phyloP scores from a whole-genome alignment of 2,329 filamentous ascomycete species.

The Pseudofabraea citricarpa region DNA sequence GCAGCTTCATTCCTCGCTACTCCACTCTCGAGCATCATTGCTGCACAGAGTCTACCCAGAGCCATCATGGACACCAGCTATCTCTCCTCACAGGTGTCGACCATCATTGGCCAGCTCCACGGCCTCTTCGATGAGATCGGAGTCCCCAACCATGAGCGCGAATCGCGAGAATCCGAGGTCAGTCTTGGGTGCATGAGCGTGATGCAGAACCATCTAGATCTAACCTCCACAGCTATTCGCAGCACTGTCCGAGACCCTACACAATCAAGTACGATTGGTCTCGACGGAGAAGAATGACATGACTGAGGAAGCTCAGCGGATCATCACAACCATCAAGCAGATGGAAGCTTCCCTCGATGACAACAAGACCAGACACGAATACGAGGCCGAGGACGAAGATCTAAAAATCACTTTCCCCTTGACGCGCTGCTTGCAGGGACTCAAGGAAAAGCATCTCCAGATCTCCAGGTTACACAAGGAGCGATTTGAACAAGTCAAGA shows the following conservation, averaged over 20 bases:
- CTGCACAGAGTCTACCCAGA: slow-evolving; percentile 1
- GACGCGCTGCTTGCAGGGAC: slow-evolving; percentile 67
- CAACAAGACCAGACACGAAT: slow-evolving; percentile 57
- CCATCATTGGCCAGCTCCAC: slow-evolving; percentile 88
- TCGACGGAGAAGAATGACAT: slow-evolving; percentile 77
- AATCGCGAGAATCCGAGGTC: slow-evolving; percentile 85
- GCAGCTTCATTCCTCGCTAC: background rate
- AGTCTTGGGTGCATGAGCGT: slow-evolving; percentile 27
- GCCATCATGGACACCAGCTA: slow-evolving; percentile 85
- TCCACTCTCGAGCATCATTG: slow-evolving; percentile 3
- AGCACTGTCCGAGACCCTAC: slow-evolving; percentile 84
- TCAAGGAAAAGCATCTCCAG: slow-evolving; percentile 82
- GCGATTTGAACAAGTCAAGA: slow-evolving; percentile 92
- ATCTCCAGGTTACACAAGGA: slow-evolving; percentile 82
- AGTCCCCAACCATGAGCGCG: slow-evolving; percentile 87
- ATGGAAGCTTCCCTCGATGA: slow-evolving; percentile 91
- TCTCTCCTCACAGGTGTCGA: slow-evolving; percentile 90
- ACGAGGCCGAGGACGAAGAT: slow-evolving; percentile 60
- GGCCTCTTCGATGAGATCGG: slow-evolving; percentile 97
- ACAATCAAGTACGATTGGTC: slow-evolving; percentile 82
- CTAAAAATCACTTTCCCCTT: slow-evolving; percentile 80
- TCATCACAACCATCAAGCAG: slow-evolving; percentile 62
- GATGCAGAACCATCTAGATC: too few species aligned
- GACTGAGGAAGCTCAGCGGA: slow-evolving; percentile 4
- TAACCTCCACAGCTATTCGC: slow-evolving; percentile 83